Base-by-base conservation (phyloP, 805 yeast genomes). In the Candida sanyiensis region DNA sequence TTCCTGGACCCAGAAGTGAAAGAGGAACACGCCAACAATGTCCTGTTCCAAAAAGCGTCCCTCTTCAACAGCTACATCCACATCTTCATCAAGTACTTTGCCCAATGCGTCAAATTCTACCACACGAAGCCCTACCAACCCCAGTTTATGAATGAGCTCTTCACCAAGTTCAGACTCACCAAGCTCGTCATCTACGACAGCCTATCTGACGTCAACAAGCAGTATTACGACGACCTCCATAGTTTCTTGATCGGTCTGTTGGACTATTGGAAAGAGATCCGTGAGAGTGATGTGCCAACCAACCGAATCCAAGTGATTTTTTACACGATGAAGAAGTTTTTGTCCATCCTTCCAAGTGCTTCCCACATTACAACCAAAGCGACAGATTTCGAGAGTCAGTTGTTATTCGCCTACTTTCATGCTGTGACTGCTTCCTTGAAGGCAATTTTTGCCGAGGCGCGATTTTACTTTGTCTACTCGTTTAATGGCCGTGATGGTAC, bases 401-500 rank as follows among this genome's bases (percentile, higher is more conserved):
- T 62, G 12, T 42, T 63, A 10, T 53, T 52, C 21, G 42, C 57
- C 7, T 63, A 58, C 43, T 63, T 51, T 43, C 64, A 59, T 32
- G 64, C 65, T 4, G 56, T 50, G 5, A 51, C 59, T 11, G 48
- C 59, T 13, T 53, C 59, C 1, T 37, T 63, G 32, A 62, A 56
- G 40, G 62, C 66, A 1, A 46, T 63, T 23, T 61, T 61, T 37
- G 59, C 67, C 8, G 67, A 63, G 40, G 54, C 56, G 4, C 44
- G 64, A 28, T 63, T 61, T 41, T 54, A 57, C 28, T 63, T 59
- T 48, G 50, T 59, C 26, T 50, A 52, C 43, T 60, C 63, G 2
- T 63, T 61, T 43, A 51, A 54, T 37, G 66, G 64, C 5, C 60
- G 62, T n/a, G 56, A 59, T 36, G 63, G 63, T 13, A 48, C 55